Evolutionary conservation across 257 asterid species (phyloP).

Genomic region (Ocimum tenuiflorum): DNA sequence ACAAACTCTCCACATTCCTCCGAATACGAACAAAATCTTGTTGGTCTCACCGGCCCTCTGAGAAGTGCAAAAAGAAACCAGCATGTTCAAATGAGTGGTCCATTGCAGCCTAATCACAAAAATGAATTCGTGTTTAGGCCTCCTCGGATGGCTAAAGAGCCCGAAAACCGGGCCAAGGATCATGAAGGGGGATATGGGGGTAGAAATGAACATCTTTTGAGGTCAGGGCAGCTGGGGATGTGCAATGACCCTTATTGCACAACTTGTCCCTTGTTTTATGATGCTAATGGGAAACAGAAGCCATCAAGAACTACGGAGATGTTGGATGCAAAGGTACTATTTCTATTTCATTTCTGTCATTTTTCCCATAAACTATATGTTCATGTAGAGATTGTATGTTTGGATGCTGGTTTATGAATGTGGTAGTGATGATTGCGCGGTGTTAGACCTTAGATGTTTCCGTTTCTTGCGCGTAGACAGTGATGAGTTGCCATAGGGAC

Average conservation of each 20-base stretch:
- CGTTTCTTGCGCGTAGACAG: background rate
- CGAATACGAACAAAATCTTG: conserved; percentile 30
- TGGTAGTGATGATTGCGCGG: background rate
- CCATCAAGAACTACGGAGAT: conserved; percentile 37
- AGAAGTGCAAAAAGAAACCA: conserved; percentile 35
- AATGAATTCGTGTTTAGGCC: conserved; percentile 35
- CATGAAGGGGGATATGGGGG: conserved; percentile 32
- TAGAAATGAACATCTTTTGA: conserved; percentile 66
- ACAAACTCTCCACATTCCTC: conserved; percentile 31
- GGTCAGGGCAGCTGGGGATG: conserved; percentile 82
- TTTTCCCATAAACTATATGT: background rate
- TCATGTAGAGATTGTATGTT: background rate
- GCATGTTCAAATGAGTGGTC: conserved; percentile 52
- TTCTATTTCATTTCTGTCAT: background rate
- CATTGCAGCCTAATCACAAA: conserved; percentile 31
- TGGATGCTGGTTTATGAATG: background rate
- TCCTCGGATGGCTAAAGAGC: conserved; percentile 25
- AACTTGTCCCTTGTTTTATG: conserved; percentile 66
- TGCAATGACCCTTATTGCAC: conserved; percentile 91
- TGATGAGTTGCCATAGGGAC: background rate
- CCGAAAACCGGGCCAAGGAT: conserved; percentile 22
- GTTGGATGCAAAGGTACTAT: conserved; percentile 58
- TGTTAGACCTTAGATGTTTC: background rate
- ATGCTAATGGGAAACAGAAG: conserved; percentile 33
- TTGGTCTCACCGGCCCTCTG: conserved; percentile 68